These are phyloP conservation scores for Tylopilus sp. DNA, from an alignment of 768 basidiomycete genomes.

Conservation along the genomic window DNA sequence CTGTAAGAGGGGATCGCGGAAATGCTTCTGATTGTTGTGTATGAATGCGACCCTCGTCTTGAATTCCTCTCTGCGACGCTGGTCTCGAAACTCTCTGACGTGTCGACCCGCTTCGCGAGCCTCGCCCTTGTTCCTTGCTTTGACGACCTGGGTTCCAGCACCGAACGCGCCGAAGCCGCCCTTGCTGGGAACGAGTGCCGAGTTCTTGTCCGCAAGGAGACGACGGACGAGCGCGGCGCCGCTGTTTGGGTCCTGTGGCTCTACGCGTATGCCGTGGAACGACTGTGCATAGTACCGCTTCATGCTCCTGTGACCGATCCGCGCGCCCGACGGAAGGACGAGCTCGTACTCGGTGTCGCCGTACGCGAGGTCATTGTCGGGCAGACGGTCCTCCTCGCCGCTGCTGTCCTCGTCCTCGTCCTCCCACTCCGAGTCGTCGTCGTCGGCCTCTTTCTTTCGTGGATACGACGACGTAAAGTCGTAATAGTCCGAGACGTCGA, in stretches of 20 bases:
- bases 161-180: constrained; percentile 90
- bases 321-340: constrained; percentile 86
- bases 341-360: constrained; percentile 85
- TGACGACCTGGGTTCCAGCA: constrained; percentile 74
- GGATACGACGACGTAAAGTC: constrained; percentile 87
- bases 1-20: constrained; percentile 67
- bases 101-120: constrained; percentile 89
- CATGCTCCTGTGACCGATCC: constrained; percentile 90
- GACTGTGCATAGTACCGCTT: constrained; percentile 84
- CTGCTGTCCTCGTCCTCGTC: constrained; percentile 32
- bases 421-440: constrained; percentile 41
- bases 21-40: constrained; percentile 88
- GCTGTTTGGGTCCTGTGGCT: constrained; percentile 61
- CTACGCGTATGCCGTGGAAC: constrained; percentile 47
- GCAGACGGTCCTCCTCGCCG: constrained; percentile 36
- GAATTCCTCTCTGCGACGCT: constrained; percentile 74
- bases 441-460: constrained; percentile 2
- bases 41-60: constrained; percentile 78
- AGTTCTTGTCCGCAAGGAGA: constrained; percentile 77
- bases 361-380: constrained; percentile 59
- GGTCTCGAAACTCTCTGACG: constrained; percentile 79
- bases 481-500: constrained; percentile 91
- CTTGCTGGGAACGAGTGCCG: constrained; percentile 76
- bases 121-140: constrained; percentile 92
- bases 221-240: constrained; percentile 75